phyloP scores from a whole-genome alignment of 257 asterid genomes.

The Schizonepeta tenuifolia region DNA sequence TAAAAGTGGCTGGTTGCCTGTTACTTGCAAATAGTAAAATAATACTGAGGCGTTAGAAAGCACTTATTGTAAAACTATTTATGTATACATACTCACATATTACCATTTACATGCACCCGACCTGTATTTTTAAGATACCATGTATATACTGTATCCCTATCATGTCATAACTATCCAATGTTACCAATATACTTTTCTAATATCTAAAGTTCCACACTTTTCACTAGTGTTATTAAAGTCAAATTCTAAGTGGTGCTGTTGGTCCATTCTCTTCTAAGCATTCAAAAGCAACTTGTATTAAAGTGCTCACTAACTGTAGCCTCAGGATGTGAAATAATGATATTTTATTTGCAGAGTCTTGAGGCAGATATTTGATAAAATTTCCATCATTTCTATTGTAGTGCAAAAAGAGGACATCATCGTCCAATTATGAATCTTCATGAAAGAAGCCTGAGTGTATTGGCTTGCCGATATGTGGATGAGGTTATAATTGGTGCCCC shows the following conservation, averaged over 20 bases:
- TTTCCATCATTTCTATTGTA: slow-evolving; percentile 45
- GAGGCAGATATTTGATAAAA: slow-evolving; percentile 24
- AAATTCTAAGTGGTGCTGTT: slow-evolving; percentile 8
- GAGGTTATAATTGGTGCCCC: slow-evolving; percentile 99
- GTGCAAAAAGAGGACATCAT: slow-evolving; percentile 91
- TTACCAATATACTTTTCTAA: background rate
- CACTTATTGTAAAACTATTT: background rate
- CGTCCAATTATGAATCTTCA: slow-evolving; percentile 99
- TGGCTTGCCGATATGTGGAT: slow-evolving; percentile 95
- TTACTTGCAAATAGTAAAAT: background rate
- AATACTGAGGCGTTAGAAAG: background rate
- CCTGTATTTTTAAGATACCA: background rate
- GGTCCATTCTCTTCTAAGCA: slow-evolving; percentile 10
- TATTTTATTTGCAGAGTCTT: background rate
- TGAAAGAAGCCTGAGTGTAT: slow-evolving; percentile 97
- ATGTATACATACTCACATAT: background rate
- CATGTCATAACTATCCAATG: background rate
- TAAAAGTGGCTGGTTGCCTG: background rate
- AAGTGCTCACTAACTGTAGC: slow-evolving; percentile 7
- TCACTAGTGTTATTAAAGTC: slow-evolving; percentile 1
- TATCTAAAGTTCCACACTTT: slow-evolving; percentile 5
- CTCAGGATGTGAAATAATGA: slow-evolving; percentile 6
- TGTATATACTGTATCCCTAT: background rate
- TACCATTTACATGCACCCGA: background rate
- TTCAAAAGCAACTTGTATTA: background rate